These are phyloP conservation scores for Suillus occidentalis DNA, from an alignment of 768 basidiomycete genomes.

Conservation along the genomic window DNA sequence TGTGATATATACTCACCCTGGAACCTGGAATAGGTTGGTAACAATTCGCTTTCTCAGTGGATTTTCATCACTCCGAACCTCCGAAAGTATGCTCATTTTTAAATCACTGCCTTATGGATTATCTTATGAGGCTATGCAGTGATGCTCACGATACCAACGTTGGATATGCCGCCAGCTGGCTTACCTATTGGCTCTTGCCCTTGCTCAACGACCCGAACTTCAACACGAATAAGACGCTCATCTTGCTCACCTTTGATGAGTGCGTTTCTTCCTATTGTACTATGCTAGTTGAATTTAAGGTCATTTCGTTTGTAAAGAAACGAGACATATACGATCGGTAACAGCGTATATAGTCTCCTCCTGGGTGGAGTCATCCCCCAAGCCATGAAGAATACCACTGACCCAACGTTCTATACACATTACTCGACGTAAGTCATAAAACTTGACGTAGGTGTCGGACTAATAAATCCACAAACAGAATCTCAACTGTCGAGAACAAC, in stretches of 20 bases:
- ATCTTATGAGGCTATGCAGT: constrained; percentile 30
- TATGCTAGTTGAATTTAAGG: background rate
- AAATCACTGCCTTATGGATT: background rate
- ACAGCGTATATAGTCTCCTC: constrained; percentile 46
- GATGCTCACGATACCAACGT: constrained; percentile 63
- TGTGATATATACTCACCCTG: no score
- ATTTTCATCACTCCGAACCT: constrained; percentile 64
- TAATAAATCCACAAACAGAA: constrained; percentile 16
- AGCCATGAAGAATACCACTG: constrained; percentile 42
- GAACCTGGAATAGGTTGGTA: constrained; percentile 26
- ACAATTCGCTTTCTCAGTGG: constrained; percentile 56
- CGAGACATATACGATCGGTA: constrained; percentile 40
- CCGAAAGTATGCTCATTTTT: constrained; percentile 21
- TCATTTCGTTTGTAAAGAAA: constrained; percentile 13
- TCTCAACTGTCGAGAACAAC: constrained; percentile 59
- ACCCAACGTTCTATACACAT: constrained; percentile 59
- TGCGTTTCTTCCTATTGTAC: constrained; percentile 28
- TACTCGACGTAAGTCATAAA: constrained; percentile 43
- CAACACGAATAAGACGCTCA: constrained; percentile 54
- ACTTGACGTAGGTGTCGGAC: background rate
- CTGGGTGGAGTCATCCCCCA: constrained; percentile 48
- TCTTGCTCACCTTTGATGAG: constrained; percentile 66
- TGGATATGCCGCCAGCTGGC: constrained; percentile 46
- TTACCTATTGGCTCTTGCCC: constrained; percentile 51
- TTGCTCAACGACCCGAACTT: constrained; percentile 50